phyloP scores from a whole-genome alignment of 208 protist species.

The Trypanosoma congolense region DNA sequence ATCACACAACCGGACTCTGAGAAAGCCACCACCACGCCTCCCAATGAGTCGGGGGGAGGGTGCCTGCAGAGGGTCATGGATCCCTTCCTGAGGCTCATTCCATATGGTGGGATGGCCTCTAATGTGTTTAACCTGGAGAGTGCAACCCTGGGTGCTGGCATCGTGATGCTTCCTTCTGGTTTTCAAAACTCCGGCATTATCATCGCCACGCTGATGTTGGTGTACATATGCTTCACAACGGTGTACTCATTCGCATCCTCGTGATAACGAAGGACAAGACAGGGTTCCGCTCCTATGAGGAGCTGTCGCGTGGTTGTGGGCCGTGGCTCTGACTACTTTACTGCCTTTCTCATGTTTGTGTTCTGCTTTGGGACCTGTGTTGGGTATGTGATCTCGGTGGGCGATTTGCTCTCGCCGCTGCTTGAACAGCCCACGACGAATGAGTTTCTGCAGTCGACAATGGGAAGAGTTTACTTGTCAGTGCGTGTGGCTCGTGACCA shows the following conservation, averaged over 20 bases:
- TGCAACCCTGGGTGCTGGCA: slow-evolving; percentile 76
- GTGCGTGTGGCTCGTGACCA: slow-evolving; percentile 57
- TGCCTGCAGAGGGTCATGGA: background rate
- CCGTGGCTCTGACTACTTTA: slow-evolving; percentile 60
- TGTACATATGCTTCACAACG: slow-evolving; percentile 42
- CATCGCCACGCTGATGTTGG: slow-evolving; percentile 43
- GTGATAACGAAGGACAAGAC: slow-evolving; percentile 55
- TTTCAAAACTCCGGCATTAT: slow-evolving; percentile 66
- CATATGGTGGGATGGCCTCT: slow-evolving; percentile 58
- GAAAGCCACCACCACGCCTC: background rate
- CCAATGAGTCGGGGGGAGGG: background rate
- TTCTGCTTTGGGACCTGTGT: slow-evolving; percentile 81
- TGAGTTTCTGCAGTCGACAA: slow-evolving; percentile 35
- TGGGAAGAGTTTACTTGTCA: slow-evolving; percentile 38
- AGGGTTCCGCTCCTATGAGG: slow-evolving; percentile 71
- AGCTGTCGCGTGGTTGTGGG: slow-evolving; percentile 58
- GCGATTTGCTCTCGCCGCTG: slow-evolving; percentile 57
- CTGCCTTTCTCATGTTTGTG: slow-evolving; percentile 66
- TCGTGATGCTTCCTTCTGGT: slow-evolving; percentile 61
- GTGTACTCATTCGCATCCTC: slow-evolving; percentile 79
- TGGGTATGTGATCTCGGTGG: slow-evolving; percentile 73
- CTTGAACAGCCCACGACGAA: slow-evolving; percentile 27
- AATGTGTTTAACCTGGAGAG: slow-evolving; percentile 70
- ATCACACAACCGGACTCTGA: background rate
- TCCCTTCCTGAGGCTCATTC: slow-evolving; percentile 26